These are phyloP conservation scores for Suhomyces taliae DNA, from an alignment of 1,139 yeast genomes.

Conservation along the genomic window DNA sequence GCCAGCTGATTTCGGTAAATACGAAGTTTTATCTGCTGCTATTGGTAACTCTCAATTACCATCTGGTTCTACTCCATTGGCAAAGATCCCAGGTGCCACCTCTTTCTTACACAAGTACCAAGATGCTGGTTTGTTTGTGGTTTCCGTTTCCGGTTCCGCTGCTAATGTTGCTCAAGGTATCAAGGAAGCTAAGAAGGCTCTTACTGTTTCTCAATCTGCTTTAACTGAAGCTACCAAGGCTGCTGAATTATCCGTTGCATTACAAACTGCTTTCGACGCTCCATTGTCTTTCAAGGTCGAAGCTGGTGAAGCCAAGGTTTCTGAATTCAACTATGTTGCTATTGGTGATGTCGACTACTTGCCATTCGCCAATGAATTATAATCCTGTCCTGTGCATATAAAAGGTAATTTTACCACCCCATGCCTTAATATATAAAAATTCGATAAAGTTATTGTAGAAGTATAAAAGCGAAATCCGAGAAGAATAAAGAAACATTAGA, in stretches of 20 bases:
- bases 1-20: slow-evolving; percentile 63
- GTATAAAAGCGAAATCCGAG: too few species aligned
- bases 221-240: slow-evolving; percentile 44
- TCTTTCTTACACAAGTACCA: slow-evolving; percentile 67
- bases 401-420: background rate
- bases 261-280: slow-evolving; percentile 50
- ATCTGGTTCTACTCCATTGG: slow-evolving; percentile 46
- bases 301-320: slow-evolving; percentile 48
- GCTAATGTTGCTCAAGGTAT: slow-evolving; percentile 64
- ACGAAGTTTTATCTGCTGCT: slow-evolving; percentile 71
- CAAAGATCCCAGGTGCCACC: slow-evolving; percentile 54
- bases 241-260: slow-evolving; percentile 48
- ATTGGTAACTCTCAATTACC: slow-evolving; percentile 64
- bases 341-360: slow-evolving; percentile 86
- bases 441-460: background rate
- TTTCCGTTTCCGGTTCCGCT: slow-evolving; percentile 61
- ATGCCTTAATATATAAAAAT: background rate
- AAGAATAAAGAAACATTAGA: too few species aligned
- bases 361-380: slow-evolving; percentile 90
- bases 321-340: slow-evolving; percentile 81
- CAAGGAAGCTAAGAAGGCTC: slow-evolving; percentile 61
- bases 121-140: slow-evolving; percentile 80
- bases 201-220: slow-evolving; percentile 37
- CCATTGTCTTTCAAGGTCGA: slow-evolving; percentile 49
- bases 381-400: slow-evolving; percentile 21